Percentiles rank a stretch among this genome's conserved stretches.
Evolutionary conservation across 192 early-diverging fungal genomes (phyloP).

Genomic region (Entrophospora sp.): DNA sequence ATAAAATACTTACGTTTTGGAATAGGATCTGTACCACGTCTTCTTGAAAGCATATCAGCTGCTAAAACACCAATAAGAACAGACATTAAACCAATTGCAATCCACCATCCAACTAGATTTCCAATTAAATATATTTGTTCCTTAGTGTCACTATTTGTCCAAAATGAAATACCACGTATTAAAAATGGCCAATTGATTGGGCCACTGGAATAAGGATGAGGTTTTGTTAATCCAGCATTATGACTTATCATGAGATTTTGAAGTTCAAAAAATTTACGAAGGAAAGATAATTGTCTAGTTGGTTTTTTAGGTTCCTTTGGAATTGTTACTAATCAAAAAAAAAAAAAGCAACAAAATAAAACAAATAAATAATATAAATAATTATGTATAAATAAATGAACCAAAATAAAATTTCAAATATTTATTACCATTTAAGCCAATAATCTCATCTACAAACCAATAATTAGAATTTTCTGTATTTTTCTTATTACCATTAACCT

Average conservation of each 20-base stretch:
- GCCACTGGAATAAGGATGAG: constrained; percentile 82
- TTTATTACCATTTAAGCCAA: constrained; percentile 56
- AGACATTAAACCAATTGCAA: constrained; percentile 48
- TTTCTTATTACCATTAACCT: constrained; percentile 92
- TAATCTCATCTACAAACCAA: constrained; percentile 76
- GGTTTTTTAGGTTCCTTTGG: constrained; percentile 40
- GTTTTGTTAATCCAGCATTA: constrained; percentile 79
- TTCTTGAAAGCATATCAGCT: constrained; percentile 60
- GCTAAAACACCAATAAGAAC: constrained; percentile 53
- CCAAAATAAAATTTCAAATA: too few relatives aligned
- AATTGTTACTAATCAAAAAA: constrained; percentile 28
- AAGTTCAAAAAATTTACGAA: constrained; percentile 80
- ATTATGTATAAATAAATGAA: too few relatives aligned
- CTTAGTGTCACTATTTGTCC: constrained; percentile 65
- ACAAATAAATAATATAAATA: constrained; percentile 26
- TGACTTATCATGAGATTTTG: constrained; percentile 84
- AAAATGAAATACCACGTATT: constrained; percentile 81
- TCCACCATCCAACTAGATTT: constrained; percentile 86
- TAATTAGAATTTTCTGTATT: constrained; percentile 56
- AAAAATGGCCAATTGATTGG: constrained; percentile 88
- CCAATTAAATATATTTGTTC: constrained; percentile 87
- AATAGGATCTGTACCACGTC: constrained; percentile 63
- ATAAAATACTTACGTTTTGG: constrained; percentile 31
- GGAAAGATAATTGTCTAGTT: constrained; percentile 52
- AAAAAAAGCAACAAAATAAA: neutral